These are phyloP conservation scores for Silybum marianum DNA, from an alignment of 129 eudicot species.

Conservation along the genomic window DNA sequence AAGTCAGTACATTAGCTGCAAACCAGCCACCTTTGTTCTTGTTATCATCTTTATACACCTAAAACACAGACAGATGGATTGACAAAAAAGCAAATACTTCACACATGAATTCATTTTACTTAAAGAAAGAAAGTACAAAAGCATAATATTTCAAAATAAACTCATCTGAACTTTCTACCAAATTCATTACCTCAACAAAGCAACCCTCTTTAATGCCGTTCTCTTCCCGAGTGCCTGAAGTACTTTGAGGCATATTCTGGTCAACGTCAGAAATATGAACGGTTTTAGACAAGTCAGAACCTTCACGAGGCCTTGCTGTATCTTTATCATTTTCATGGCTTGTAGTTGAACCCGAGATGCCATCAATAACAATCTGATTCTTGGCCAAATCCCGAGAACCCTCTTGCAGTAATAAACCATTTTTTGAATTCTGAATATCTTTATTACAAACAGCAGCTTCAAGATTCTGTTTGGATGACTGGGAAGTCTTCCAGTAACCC, in stretches of 20 bases:
- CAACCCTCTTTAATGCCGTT: conserved; percentile 57
- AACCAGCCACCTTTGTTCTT: conserved; percentile 70
- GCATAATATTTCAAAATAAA: not conserved
- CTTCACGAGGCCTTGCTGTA: conserved; percentile 23
- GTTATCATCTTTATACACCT: conserved; percentile 70
- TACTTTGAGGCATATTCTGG: conserved; percentile 23
- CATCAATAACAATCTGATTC: conserved; percentile 32
- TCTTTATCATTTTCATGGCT: conserved; percentile 32
- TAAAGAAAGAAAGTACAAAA: conserved; percentile 2
- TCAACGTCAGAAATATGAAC: conserved; percentile 26
- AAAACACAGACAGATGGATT: conserved; percentile 21
- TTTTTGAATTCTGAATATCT: conserved; percentile 23
- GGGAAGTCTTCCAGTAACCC: conserved; percentile 60
- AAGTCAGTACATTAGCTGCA: conserved; percentile 56
- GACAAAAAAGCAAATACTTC: conserved; percentile 8
- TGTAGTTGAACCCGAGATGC: conserved; percentile 31
- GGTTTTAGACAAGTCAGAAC: conserved; percentile 36
- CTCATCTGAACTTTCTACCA: conserved; percentile 1
- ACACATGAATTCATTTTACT: not conserved
- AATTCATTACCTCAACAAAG: conserved; percentile 72
- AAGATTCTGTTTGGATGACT: conserved; percentile 14
- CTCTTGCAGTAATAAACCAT: conserved; percentile 24
- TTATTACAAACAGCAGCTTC: conserved; percentile 34
- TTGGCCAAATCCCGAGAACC: conserved; percentile 26
- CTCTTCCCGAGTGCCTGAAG: conserved; percentile 32